Base-by-base conservation (phyloP, 306 rosid genomes). In the Medicago ruthenica region DNA sequence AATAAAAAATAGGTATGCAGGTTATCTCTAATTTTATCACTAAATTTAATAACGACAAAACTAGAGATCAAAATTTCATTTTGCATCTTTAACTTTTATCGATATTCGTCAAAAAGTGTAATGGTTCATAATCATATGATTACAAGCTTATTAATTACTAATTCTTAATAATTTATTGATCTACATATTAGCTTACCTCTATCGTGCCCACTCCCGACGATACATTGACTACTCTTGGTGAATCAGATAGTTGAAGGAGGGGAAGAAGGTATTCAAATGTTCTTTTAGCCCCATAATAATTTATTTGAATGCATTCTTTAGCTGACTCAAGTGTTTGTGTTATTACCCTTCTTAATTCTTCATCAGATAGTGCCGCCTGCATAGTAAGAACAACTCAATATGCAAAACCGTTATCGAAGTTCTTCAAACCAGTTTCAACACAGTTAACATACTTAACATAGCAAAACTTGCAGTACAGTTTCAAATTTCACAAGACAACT, bases 141-240 rank as follows among this genome's bases (percentile, higher is more conserved):
- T 50, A 50, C 17, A 50, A 50, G 21, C 57, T 50, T 50, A 50
- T 8, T 21, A 4, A 58, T 50, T 50, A 50, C 3, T 21, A 4
- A 58, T 12, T 24, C 36, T 21, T 18, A 12, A 24, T 8, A 59
- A 59, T 22, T 24, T 9, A 54, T n/a, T 34, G 36, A 14, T 1
- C 4, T 0, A 22, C 20, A 9, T 62, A 61, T 21, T 59, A 4
- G 12, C 39, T 11, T 77, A 88, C 88, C 88, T 76, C 67, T 16
- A 87, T 71, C 24, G 5, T 65, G 12, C 91, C 88, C 9, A 12
- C 0, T 4, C 0, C 0, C 3, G 90, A 78, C 1, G 95, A 79
- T 7, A 89, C 91, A 68, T 89, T 89, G 16, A 89, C 89, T 55
- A 86, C 83, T 69, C 42, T 84, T 63, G 87, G 83, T 8, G 83